Conservation (phyloP, 2,329 filamentous ascomycete species). For the Dactylellina haptotyla region DNA sequence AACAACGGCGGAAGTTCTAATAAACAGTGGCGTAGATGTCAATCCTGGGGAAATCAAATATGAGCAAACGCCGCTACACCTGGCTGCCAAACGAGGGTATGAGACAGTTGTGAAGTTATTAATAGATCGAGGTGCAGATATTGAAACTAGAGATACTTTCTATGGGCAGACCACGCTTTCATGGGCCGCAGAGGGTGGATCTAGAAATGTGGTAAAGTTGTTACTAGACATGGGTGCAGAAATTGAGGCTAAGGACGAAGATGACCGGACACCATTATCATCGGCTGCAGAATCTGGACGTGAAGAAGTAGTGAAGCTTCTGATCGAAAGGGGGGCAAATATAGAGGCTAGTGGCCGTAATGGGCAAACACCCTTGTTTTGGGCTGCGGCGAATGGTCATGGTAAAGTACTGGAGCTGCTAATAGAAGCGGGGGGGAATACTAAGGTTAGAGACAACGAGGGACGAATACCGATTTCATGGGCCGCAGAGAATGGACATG, state of each 20-base stretch:
- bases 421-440: neutral
- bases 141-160: neutral
- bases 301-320: neutral
- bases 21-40: too few species aligned
- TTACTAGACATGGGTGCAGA: constrained; percentile 3
- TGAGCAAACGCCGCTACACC: neutral
- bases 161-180: neutral
- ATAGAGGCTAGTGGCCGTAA: neutral
- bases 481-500: too few species aligned
- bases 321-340: neutral
- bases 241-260: neutral
- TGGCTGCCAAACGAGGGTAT: neutral
- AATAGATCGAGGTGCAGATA: neutral
- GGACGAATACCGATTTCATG: neutral
- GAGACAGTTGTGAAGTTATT: neutral
- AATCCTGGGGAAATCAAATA: neutral
- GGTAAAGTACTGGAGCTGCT: neutral
- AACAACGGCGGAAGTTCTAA: too few species aligned
- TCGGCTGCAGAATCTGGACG: neutral
- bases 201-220: neutral
- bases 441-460: neutral
- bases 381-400: neutral
- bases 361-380: neutral
- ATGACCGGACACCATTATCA: neutral
- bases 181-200: neutral